Conservation (phyloP, 305 asterid genomes). For the Stenogyne calaminthoides region DNA sequence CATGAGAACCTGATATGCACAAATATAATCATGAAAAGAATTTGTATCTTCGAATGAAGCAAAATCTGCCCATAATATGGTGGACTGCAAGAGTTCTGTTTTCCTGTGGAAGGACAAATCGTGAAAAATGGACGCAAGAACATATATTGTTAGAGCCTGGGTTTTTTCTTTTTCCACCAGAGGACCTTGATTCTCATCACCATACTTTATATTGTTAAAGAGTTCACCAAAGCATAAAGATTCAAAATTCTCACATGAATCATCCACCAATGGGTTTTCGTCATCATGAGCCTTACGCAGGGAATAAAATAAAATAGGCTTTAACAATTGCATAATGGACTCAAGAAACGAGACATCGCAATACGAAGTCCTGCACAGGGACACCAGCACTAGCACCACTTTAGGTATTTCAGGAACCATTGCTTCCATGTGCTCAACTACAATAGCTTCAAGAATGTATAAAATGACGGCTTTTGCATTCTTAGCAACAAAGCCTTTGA, state of each 20-base stretch:
- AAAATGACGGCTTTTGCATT: conserved; percentile 90
- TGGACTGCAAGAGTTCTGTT: conserved; percentile 56
- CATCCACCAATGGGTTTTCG: conserved; percentile 54
- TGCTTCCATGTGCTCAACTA: conserved; percentile 90
- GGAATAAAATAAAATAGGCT: conserved; percentile 83
- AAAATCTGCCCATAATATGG: conserved; percentile 71
- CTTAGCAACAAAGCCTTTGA: conserved; percentile 86
- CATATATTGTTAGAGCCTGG: conserved; percentile 71
- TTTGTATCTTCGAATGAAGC: conserved; percentile 61
- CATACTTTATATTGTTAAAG: conserved; percentile 49
- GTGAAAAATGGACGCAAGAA: conserved; percentile 73
- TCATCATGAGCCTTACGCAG: conserved; percentile 64
- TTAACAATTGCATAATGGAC: conserved; percentile 67
- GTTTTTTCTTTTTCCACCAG: conserved; percentile 45
- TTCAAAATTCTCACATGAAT: conserved; percentile 71
- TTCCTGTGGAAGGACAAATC: conserved; percentile 69
- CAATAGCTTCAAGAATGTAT: conserved; percentile 88
- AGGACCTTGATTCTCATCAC: conserved; percentile 38
- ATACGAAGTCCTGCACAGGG: conserved; percentile 73
- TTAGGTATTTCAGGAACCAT: conserved; percentile 89
- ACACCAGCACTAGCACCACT: conserved; percentile 73
- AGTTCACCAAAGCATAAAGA: conserved; percentile 88
- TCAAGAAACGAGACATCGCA: conserved; percentile 87
- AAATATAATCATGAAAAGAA: conserved; percentile 71
- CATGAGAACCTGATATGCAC: conserved; percentile 85